Percentiles rank a stretch among this genome's conserved stretches.
phyloP scores from a whole-genome alignment of 1,284 basidiomycete species.

The Neolentinus lepideus region DNA sequence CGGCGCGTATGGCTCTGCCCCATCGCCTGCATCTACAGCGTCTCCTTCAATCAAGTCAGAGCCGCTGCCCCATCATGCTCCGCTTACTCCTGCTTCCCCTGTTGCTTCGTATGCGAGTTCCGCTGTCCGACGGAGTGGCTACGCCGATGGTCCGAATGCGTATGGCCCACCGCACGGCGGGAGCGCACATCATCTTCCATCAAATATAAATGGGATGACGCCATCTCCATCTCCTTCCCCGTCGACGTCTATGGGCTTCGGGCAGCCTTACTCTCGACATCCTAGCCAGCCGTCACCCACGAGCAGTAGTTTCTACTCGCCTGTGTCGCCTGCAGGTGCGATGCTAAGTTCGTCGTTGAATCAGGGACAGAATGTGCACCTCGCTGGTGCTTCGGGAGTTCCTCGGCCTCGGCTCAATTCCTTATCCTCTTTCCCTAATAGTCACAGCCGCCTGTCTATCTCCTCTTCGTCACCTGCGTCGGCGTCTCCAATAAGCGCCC shows the following conservation, averaged over 20 bases:
- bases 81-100: neutral
- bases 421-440: neutral
- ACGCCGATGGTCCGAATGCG: neutral
- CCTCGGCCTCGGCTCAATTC: neutral
- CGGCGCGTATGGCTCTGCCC: constrained; percentile 9
- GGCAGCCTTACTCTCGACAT: neutral
- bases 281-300: neutral
- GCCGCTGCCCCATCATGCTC: neutral
- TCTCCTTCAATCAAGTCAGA: neutral
- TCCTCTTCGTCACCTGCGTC: neutral
- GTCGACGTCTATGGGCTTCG: neutral
- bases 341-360: neutral
- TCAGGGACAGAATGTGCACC: neutral
- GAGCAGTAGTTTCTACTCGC: neutral
- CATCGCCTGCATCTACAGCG: neutral
- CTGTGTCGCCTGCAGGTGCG: neutral
- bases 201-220: neutral
- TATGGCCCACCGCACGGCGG: neutral
- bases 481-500: neutral
- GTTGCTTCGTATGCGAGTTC: neutral
- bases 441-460: neutral
- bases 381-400: neutral
- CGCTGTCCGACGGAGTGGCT: neutral
- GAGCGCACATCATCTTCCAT: neutral
- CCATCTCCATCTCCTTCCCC: constrained; percentile 1